phyloP scores from a whole-genome alignment of 345 rosid genomes.

The Salix purpurea region DNA sequence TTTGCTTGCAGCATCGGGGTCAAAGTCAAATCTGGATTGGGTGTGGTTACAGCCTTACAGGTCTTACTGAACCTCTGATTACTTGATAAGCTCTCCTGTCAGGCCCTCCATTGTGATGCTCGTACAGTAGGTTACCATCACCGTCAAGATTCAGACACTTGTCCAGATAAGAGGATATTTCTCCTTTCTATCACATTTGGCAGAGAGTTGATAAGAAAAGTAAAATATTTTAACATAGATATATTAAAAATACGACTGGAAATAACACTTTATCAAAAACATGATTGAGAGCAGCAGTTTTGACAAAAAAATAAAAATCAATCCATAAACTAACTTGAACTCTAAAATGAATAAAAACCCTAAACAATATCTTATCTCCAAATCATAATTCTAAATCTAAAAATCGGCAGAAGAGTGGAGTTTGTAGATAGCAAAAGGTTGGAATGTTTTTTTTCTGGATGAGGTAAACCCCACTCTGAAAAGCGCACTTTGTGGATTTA shows the following conservation, averaged over 20 bases:
- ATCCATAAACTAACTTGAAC: too few relatives aligned
- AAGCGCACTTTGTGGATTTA: rapidly evolving
- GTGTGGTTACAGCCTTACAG: neutral
- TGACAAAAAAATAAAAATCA: too few relatives aligned
- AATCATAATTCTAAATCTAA: too few relatives aligned
- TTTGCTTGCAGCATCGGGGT: neutral
- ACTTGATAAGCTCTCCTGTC: slow-evolving; percentile 4
- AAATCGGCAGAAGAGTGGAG: neutral
- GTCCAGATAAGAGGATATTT: neutral
- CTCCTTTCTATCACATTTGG: too few relatives aligned
- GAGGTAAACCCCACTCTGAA: rapidly evolving
- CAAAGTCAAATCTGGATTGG: slow-evolving; percentile 14
- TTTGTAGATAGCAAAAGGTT: neutral
- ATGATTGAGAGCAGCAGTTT: too few relatives aligned
- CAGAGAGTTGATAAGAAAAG: too few relatives aligned
- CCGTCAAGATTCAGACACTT: neutral
- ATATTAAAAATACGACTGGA: neutral
- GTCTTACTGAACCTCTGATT: slow-evolving; percentile 1
- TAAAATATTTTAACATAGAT: too few relatives aligned
- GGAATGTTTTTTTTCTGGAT: neutral
- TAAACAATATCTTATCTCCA: too few relatives aligned
- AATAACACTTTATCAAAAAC: too few relatives aligned
- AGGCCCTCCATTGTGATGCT: neutral
- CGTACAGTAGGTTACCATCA: neutral
- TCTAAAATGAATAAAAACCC: too few relatives aligned